Conservation (phyloP, 208 protist species). For the Naegleria fowleri region DNA sequence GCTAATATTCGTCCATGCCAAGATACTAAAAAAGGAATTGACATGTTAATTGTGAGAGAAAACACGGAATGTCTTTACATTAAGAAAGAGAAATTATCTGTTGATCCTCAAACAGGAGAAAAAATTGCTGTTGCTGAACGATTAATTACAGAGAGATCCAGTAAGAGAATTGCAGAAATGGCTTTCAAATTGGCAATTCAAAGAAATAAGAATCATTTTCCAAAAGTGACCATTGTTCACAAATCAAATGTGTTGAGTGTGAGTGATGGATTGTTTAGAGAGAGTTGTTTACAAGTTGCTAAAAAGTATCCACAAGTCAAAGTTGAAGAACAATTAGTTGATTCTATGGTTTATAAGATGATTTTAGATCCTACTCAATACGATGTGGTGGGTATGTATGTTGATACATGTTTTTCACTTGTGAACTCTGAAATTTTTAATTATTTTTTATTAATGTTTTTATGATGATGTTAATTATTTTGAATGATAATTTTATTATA, state of each 20-base stretch:
- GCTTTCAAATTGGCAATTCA: slow-evolving; percentile 55
- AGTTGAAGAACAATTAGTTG: slow-evolving; percentile 50
- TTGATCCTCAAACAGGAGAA: neutral
- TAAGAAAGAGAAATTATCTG: slow-evolving; percentile 43
- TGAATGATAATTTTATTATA: too few relatives aligned
- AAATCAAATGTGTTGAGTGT: slow-evolving; percentile 47
- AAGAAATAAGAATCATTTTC: slow-evolving; percentile 13
- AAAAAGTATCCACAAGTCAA: slow-evolving; percentile 49
- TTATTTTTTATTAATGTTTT: too few relatives aligned
- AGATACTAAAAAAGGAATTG: slow-evolving; percentile 39
- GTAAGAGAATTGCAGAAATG: slow-evolving; percentile 48
- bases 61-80: slow-evolving; percentile 65
- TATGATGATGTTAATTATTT: too few relatives aligned
- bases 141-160: slow-evolving; percentile 52
- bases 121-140: slow-evolving; percentile 39
- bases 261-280: slow-evolving; percentile 52
- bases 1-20: slow-evolving; percentile 37
- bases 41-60: slow-evolving; percentile 60
- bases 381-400: slow-evolving; percentile 26
- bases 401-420: too few relatives aligned
- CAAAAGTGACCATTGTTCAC: slow-evolving; percentile 42
- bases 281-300: slow-evolving; percentile 46
- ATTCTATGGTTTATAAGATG: slow-evolving; percentile 44
- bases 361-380: slow-evolving; percentile 29
- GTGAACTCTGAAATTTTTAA: too few relatives aligned